These are phyloP conservation scores for Diaporthe eres DNA, from an alignment of 2,329 filamentous ascomycete genomes.

Conservation along the genomic window DNA sequence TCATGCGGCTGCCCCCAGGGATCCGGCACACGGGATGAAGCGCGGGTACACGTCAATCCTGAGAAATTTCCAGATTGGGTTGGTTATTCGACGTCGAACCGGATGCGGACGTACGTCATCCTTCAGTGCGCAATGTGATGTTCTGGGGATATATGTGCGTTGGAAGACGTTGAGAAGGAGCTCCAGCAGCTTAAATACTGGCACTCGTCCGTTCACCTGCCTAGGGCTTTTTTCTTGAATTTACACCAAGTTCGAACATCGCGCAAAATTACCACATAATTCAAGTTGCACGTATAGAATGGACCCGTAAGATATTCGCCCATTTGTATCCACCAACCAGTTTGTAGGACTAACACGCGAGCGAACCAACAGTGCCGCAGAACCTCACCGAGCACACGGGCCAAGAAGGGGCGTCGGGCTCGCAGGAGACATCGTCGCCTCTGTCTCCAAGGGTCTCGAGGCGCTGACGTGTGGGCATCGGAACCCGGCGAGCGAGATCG, in stretches of 20 bases:
- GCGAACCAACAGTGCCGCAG: not conserved
- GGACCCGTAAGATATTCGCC: not conserved
- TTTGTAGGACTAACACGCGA: not conserved
- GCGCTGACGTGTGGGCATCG: slow-evolving; percentile 16
- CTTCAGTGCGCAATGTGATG: not conserved
- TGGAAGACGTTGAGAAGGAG: not conserved
- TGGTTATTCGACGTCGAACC: not conserved
- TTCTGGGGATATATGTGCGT: not conserved
- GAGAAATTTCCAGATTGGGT: slow-evolving; percentile 14
- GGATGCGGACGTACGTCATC: slow-evolving; percentile 1
- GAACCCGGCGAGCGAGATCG: slow-evolving; percentile 25
- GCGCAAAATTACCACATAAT: too few relatives aligned
- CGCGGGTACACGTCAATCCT: slow-evolving; percentile 14
- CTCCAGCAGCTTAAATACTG: not conserved
- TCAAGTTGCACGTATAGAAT: not conserved
- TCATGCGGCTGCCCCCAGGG: not conserved
- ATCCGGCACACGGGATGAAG: slow-evolving; percentile 1
- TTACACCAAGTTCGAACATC: not conserved
- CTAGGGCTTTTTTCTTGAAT: rapidly evolving
- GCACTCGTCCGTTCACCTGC: not conserved
- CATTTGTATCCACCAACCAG: not conserved
- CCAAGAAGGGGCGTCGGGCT: not conserved
- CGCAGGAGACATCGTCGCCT: slow-evolving; percentile 15
- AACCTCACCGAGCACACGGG: slow-evolving; percentile 1
- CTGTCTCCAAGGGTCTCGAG: slow-evolving; percentile 23